Conservation (phyloP, 768 basidiomycete species). For the Auricularia sp. region DNA sequence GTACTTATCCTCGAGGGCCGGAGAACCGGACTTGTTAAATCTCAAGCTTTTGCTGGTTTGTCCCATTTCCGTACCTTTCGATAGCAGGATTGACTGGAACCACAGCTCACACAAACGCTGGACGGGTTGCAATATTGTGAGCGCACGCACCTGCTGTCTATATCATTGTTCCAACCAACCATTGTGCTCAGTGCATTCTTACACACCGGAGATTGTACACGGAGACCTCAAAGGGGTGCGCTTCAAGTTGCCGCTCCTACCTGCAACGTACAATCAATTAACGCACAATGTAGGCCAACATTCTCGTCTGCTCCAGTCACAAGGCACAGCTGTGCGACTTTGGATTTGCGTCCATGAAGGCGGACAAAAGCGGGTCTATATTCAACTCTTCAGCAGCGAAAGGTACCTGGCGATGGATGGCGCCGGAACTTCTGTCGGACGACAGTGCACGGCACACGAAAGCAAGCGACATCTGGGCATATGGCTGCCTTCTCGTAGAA, state of each 20-base stretch:
- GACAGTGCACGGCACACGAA: neutral
- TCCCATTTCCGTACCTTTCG: neutral
- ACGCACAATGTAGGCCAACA: neutral
- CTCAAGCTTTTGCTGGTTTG: neutral
- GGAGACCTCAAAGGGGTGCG: neutral
- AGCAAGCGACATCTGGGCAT: constrained; percentile 1
- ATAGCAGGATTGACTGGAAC: neutral
- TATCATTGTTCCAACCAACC: too few relatives aligned
- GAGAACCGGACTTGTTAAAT: neutral
- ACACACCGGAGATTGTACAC: neutral
- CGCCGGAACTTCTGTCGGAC: constrained; percentile 1
- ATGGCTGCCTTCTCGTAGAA: constrained; percentile 1
- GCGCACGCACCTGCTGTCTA: neutral
- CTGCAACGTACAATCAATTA: neutral
- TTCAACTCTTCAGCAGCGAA: neutral
- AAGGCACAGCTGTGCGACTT: neutral
- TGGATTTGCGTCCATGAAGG: neutral
- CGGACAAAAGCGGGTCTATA: neutral
- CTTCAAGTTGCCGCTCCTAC: neutral
- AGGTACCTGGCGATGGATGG: neutral
- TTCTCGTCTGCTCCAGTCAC: neutral
- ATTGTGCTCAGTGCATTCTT: neutral
- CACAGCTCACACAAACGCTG: neutral
- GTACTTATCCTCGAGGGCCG: neutral
- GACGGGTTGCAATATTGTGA: neutral